Conservation (phyloP, 306 rosid species). For the Rosa lucieae region DNA sequence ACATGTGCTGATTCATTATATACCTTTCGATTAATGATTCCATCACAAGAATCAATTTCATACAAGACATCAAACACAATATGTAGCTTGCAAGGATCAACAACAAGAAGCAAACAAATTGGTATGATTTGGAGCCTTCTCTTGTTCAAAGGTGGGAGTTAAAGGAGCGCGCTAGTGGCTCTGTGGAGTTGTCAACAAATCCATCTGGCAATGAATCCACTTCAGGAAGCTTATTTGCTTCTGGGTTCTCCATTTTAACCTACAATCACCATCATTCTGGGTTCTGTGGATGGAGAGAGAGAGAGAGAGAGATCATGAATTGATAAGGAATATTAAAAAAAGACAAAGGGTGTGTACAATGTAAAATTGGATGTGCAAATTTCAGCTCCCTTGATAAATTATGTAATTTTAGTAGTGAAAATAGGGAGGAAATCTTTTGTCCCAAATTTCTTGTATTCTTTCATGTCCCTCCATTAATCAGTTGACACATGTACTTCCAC, state of each 20-base stretch:
- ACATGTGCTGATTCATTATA: background rate
- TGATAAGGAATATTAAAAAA: too few relatives aligned
- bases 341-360: too few relatives aligned
- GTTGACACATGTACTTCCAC: too few relatives aligned
- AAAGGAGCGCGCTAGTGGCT: conserved; percentile 53
- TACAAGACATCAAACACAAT: background rate
- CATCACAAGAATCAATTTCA: background rate
- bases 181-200: conserved; percentile 74
- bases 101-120: conserved; percentile 3
- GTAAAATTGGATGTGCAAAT: too few relatives aligned
- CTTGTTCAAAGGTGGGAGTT: conserved; percentile 58
- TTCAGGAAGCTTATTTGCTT: conserved; percentile 85
- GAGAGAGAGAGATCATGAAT: too few relatives aligned
- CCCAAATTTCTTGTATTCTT: too few relatives aligned
- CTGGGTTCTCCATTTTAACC: conserved; percentile 71
- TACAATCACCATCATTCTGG: conserved; percentile 33
- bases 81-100: background rate
- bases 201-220: conserved; percentile 90
- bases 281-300: too few relatives aligned
- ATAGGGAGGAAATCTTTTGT: too few relatives aligned
- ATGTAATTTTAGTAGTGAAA: too few relatives aligned
- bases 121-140: conserved; percentile 36
- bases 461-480: too few relatives aligned
- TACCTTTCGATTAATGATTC: background rate
- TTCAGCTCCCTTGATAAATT: too few relatives aligned